phyloP scores from a whole-genome alignment of 2,329 filamentous ascomycete species.

The Zymoseptoria ardabiliae region DNA sequence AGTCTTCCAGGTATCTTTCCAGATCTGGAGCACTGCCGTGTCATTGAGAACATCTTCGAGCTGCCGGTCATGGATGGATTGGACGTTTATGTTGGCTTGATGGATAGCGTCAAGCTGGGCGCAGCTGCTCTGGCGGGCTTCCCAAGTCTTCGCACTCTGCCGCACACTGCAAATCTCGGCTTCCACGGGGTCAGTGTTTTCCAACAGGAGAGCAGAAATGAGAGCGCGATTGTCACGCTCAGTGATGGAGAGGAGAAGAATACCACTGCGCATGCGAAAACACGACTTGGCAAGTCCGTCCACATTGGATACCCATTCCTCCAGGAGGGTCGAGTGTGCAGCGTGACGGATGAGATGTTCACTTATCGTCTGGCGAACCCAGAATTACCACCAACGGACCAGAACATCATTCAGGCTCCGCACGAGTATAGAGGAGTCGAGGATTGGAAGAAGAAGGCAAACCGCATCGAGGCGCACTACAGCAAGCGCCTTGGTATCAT shows the following conservation, averaged over 20 bases:
- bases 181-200: constrained; percentile 93
- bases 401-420: constrained; percentile 58
- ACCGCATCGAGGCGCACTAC: constrained; percentile 77
- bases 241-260: constrained; percentile 65
- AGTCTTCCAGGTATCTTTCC: constrained; percentile 86
- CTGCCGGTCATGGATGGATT: constrained; percentile 86
- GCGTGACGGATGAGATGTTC: constrained; percentile 89
- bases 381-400: constrained; percentile 28
- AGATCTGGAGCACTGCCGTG: constrained; percentile 77
- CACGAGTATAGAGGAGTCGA: constrained; percentile 71
- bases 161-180: constrained; percentile 71
- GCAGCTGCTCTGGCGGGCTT: constrained; percentile 84
- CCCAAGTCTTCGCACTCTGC: constrained; percentile 78
- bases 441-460: constrained; percentile 76
- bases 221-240: constrained; percentile 89
- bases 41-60: constrained; percentile 93
- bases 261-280: constrained; percentile 64
- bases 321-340: constrained; percentile 83
- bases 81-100: constrained; percentile 74
- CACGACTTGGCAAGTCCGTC: constrained; percentile 75
- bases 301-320: constrained; percentile 93
- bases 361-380: constrained; percentile 65
- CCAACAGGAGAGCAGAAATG: constrained; percentile 89
- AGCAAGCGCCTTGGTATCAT: constrained; percentile 85
- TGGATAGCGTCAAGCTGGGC: constrained; percentile 76